phyloP scores from a whole-genome alignment of 139 green algal genomes.

The Axilococcus clingmanii region DNA sequence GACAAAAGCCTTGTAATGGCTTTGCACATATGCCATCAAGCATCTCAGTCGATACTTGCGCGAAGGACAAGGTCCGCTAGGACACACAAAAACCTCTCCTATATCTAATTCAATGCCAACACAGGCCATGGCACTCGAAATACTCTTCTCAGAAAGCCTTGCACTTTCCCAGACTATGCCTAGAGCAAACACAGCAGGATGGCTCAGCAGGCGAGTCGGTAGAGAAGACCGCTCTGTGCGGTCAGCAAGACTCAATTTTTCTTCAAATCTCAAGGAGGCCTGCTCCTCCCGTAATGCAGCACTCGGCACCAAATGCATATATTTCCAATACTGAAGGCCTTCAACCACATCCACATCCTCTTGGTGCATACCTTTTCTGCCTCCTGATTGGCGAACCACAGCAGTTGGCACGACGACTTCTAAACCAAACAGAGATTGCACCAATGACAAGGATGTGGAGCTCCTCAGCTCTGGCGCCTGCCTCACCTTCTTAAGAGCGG shows the following conservation, averaged over 20 bases:
- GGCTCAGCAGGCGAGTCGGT: constrained; percentile 28
- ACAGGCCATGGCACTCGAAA: constrained; percentile 23
- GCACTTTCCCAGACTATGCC: constrained; percentile 62
- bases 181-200: constrained; percentile 58
- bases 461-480: background rate
- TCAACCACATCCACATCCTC: constrained; percentile 16
- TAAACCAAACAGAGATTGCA: constrained; percentile 54
- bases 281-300: constrained; percentile 18
- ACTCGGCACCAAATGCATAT: constrained; percentile 56
- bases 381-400: background rate
- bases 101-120: constrained; percentile 7
- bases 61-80: background rate
- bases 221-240: background rate
- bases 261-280: background rate
- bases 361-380: background rate
- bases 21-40: constrained; percentile 83
- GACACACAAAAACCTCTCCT: background rate
- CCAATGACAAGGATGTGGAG: constrained; percentile 11
- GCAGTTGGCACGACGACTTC: constrained; percentile 37
- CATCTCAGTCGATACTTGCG: constrained; percentile 48
- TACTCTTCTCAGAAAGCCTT: constrained; percentile 31
- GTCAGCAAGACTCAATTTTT: background rate
- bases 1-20: constrained; percentile 82
- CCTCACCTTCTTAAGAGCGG: constrained; percentile 6
- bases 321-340: constrained; percentile 59